Conservation (phyloP, 805 yeast genomes). For the Wickerhamomyces sydowiorum region DNA sequence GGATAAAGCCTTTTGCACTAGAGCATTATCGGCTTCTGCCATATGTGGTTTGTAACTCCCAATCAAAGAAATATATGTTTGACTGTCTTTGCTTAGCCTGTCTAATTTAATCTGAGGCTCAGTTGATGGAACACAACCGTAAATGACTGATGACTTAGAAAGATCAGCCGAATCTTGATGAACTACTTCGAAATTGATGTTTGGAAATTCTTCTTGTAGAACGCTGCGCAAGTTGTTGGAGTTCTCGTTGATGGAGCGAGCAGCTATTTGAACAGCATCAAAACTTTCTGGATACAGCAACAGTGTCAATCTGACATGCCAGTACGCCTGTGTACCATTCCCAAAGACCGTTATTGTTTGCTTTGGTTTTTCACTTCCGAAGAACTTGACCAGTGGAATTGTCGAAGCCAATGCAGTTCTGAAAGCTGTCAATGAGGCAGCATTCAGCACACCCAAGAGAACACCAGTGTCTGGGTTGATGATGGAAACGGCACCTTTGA, state of each 20-base stretch:
- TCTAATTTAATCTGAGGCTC: slow-evolving; percentile 35
- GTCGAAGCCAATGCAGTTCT: slow-evolving; percentile 59
- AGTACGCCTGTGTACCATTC: slow-evolving; percentile 57
- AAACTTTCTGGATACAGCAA: slow-evolving; percentile 32
- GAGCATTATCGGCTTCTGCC: slow-evolving; percentile 50
- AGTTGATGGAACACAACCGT: slow-evolving; percentile 57
- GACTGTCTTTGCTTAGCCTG: slow-evolving; percentile 23
- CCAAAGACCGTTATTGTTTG: slow-evolving; percentile 42
- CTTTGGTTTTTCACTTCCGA: slow-evolving; percentile 17
- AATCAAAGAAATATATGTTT: slow-evolving; percentile 47
- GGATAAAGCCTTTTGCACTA: slow-evolving; percentile 29
- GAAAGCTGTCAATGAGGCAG: slow-evolving; percentile 55
- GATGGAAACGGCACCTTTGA: slow-evolving; percentile 50
- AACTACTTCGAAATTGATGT: slow-evolving; percentile 20
- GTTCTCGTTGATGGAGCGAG: slow-evolving; percentile 38
- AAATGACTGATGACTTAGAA: slow-evolving; percentile 40
- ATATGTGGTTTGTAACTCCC: slow-evolving; percentile 67
- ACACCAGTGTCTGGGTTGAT: slow-evolving; percentile 46
- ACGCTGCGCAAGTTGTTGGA: slow-evolving; percentile 14
- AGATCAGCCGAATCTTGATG: slow-evolving; percentile 24
- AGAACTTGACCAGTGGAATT: slow-evolving; percentile 36
- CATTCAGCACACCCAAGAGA: slow-evolving; percentile 49
- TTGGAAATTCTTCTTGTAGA: slow-evolving; percentile 25
- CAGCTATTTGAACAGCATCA: slow-evolving; percentile 37
- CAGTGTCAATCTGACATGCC: slow-evolving; percentile 50